Conservation (phyloP, 106 monocot species). For the Apostasia shenzhenica region DNA sequence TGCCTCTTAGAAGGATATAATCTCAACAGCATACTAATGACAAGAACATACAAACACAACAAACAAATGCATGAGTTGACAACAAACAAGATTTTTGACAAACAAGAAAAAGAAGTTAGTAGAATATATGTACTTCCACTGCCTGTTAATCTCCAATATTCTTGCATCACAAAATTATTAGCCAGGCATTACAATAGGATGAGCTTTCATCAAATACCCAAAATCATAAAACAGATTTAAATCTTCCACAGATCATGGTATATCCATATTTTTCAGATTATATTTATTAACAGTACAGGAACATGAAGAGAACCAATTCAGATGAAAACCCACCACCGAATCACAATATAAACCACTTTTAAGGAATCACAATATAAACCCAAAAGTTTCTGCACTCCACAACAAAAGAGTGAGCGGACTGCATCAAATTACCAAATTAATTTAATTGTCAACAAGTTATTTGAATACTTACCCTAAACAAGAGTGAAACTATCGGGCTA, state of each 20-base stretch:
- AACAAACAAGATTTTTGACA: too few species aligned
- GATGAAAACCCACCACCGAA: background rate
- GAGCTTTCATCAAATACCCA: background rate
- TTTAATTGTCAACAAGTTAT: slow-evolving; percentile 3
- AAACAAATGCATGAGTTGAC: too few species aligned
- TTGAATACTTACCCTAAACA: background rate
- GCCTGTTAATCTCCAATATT: too few species aligned
- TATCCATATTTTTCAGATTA: background rate
- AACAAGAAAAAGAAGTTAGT: too few species aligned
- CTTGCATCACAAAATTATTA: too few species aligned
- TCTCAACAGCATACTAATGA: too few species aligned
- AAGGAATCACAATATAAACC: background rate
- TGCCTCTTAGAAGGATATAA: too few species aligned
- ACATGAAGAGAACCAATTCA: background rate
- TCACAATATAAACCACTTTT: background rate
- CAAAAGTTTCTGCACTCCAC: background rate
- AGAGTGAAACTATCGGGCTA: background rate
- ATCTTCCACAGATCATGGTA: background rate
- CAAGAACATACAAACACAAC: too few species aligned
- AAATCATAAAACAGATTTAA: background rate
- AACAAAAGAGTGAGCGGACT: background rate
- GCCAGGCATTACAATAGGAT: too few species aligned
- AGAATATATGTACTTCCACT: too few species aligned
- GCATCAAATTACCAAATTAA: background rate
- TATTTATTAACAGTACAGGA: background rate